Conservation (phyloP, 2,329 filamentous ascomycete species). For the Penicillium sp. region DNA sequence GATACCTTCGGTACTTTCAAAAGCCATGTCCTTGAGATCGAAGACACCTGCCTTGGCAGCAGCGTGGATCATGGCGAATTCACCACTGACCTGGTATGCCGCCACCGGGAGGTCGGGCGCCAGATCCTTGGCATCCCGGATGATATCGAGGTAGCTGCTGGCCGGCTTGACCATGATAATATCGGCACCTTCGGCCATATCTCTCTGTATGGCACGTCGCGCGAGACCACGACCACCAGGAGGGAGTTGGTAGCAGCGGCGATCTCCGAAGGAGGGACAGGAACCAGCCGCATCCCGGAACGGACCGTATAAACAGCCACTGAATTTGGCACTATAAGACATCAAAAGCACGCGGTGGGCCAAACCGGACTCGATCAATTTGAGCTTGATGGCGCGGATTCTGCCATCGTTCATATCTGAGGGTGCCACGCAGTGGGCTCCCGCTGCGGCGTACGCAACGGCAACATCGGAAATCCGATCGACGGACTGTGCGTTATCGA, state of each 20-base stretch:
- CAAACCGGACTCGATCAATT: conserved; percentile 92
- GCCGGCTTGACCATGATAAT: conserved; percentile 99
- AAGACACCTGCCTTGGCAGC: conserved; percentile 95
- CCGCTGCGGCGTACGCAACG: conserved; percentile 92
- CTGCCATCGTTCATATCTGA: conserved; percentile 99
- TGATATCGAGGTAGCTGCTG: conserved; percentile 93
- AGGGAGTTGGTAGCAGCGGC: conserved; percentile 94
- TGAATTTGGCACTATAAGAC: conserved; percentile 98
- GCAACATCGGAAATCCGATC: conserved; percentile 97
- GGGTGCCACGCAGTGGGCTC: conserved; percentile 93
- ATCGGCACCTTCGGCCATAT: conserved; percentile 91
- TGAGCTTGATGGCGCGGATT: conserved; percentile 96
- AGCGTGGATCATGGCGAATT: conserved; percentile 97
- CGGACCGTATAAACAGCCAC: conserved; percentile 91
- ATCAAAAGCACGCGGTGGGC: conserved; percentile 90
- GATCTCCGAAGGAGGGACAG: conserved; percentile 86
- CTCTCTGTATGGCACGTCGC: conserved; percentile 82
- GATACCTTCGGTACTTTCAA: conserved; percentile 92
- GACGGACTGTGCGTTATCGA: conserved; percentile 92
- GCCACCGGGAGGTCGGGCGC: conserved; percentile 89
- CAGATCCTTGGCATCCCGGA: conserved; percentile 93
- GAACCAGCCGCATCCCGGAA: conserved; percentile 97
- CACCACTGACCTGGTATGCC: conserved; percentile 95
- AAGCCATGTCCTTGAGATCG: conserved; percentile 89
- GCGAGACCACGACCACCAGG: conserved; percentile 89